Conservation (phyloP, 208 protist genomes). For the Leishmania tropica region DNA sequence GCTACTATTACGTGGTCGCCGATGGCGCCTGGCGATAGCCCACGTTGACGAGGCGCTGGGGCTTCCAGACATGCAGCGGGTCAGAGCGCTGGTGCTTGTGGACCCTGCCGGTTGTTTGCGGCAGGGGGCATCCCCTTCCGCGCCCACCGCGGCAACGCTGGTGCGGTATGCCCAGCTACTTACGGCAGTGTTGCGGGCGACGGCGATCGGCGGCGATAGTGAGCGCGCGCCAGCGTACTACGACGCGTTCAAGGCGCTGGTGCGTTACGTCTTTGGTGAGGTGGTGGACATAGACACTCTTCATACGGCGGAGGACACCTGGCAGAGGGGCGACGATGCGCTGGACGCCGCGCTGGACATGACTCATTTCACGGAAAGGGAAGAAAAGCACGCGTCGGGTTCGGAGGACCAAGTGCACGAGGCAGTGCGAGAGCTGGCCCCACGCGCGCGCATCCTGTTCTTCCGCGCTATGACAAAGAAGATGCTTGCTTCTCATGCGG, state of each 20-base stretch:
- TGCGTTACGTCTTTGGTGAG: constrained; percentile 4
- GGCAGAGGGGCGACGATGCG: neutral
- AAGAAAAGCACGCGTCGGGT: neutral
- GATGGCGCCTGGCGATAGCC: constrained; percentile 59
- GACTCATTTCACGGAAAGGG: neutral
- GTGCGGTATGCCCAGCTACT: constrained; percentile 40
- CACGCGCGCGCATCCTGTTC: constrained; percentile 60
- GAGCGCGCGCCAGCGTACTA: constrained; percentile 54
- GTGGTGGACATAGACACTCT: neutral
- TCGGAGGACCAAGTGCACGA: neutral
- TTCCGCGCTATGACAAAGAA: constrained; percentile 86
- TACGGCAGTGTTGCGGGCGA: constrained; percentile 55
- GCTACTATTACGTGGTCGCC: constrained; percentile 61
- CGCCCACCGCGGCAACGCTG: neutral
- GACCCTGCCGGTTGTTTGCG: constrained; percentile 1
- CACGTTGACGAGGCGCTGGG: constrained; percentile 48
- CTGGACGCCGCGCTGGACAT: constrained; percentile 9
- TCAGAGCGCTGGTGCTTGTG: constrained; percentile 11
- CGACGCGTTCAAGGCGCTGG: constrained; percentile 51
- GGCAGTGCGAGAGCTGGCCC: constrained; percentile 31
- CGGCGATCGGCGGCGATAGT: constrained; percentile 64
- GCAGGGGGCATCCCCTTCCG: neutral
- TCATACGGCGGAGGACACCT: neutral
- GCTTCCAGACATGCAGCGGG: constrained; percentile 23
- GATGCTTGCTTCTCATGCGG: constrained; percentile 19